These are phyloP conservation scores for Silene noctiflora DNA, from an alignment of 179 eudicot genomes.

Conservation along the genomic window DNA sequence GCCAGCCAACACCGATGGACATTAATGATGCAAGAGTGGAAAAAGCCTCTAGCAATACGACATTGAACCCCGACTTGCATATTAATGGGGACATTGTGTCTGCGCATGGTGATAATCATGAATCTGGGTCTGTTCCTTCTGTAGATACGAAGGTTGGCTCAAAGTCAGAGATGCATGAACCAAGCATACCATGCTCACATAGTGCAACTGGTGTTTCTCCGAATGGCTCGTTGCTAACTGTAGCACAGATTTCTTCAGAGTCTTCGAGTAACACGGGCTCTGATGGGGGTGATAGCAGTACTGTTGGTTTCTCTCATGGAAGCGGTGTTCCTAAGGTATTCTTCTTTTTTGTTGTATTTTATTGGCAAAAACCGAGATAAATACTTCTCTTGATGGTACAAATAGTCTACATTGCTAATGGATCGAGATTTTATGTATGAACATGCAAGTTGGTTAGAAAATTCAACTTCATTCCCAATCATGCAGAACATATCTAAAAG, in stretches of 20 bases:
- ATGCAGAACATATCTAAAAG: too few species aligned
- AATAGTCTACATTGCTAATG: too few species aligned
- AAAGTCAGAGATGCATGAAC: neutral
- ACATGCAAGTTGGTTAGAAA: too few species aligned
- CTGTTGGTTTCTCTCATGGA: constrained; percentile 8
- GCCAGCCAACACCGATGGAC: constrained; percentile 14
- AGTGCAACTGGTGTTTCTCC: constrained; percentile 5
- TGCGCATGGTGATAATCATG: neutral
- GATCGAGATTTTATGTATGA: too few species aligned
- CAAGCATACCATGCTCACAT: neutral
- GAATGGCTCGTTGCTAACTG: constrained; percentile 11
- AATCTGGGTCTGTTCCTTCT: neutral
- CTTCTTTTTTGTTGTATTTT: neutral
- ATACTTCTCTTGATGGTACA: too few species aligned
- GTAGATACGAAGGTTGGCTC: neutral
- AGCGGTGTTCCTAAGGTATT: constrained; percentile 22
- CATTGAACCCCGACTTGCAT: neutral
- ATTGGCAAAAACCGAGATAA: too few species aligned
- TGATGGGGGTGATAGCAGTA: constrained; percentile 20
- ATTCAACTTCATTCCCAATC: too few species aligned
- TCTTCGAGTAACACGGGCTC: constrained; percentile 26
- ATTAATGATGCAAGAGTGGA: constrained; percentile 7
- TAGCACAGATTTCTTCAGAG: constrained; percentile 26
- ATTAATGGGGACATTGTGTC: neutral
- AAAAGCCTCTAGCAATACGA: constrained; percentile 1